Evolutionary conservation across 495 filamentous ascomycete genomes (phyloP).

Genomic region (Cercophora scortea): DNA sequence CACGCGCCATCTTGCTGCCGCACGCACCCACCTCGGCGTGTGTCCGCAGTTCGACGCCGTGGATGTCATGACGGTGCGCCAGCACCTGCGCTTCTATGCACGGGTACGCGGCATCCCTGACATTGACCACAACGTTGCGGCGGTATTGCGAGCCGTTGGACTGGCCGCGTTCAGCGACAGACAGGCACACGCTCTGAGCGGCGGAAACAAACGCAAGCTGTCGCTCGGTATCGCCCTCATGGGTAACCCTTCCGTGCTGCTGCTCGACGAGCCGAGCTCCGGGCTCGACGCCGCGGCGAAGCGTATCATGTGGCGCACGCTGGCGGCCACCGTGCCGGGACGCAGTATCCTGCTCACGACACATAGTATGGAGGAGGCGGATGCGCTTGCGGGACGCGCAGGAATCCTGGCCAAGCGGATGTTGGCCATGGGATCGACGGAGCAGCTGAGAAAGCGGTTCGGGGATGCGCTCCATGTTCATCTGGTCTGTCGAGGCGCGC

Average conservation of each 20-base stretch:
- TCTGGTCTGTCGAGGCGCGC: slow-evolving; percentile 65
- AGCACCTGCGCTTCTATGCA: slow-evolving; percentile 71
- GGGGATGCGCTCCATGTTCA: slow-evolving; percentile 60
- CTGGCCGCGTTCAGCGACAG: slow-evolving; percentile 49
- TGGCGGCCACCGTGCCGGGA: slow-evolving; percentile 48
- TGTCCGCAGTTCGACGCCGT: slow-evolving; percentile 66
- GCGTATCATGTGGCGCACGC: slow-evolving; percentile 67
- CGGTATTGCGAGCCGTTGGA: slow-evolving; percentile 53
- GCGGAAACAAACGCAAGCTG: slow-evolving; percentile 69
- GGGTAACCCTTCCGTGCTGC: slow-evolving; percentile 63
- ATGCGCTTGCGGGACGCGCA: slow-evolving; percentile 60
- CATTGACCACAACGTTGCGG: slow-evolving; percentile 53
- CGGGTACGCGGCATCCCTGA: slow-evolving; percentile 58
- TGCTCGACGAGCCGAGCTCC: slow-evolving; percentile 63
- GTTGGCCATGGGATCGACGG: slow-evolving; percentile 60
- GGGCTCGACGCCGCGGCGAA: slow-evolving; percentile 70
- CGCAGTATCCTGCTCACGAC: slow-evolving; percentile 65
- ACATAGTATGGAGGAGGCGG: slow-evolving; percentile 75
- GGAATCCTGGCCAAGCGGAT: slow-evolving; percentile 66
- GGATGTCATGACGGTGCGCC: slow-evolving; percentile 62
- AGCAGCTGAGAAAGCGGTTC: slow-evolving; percentile 48
- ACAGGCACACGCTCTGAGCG: slow-evolving; percentile 59
- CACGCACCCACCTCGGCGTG: slow-evolving; percentile 67
- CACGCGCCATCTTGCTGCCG: slow-evolving; percentile 52
- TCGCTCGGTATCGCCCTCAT: slow-evolving; percentile 66